These are phyloP conservation scores for Haplographium delicatum DNA, from an alignment of 495 filamentous ascomycete species.

Conservation along the genomic window DNA sequence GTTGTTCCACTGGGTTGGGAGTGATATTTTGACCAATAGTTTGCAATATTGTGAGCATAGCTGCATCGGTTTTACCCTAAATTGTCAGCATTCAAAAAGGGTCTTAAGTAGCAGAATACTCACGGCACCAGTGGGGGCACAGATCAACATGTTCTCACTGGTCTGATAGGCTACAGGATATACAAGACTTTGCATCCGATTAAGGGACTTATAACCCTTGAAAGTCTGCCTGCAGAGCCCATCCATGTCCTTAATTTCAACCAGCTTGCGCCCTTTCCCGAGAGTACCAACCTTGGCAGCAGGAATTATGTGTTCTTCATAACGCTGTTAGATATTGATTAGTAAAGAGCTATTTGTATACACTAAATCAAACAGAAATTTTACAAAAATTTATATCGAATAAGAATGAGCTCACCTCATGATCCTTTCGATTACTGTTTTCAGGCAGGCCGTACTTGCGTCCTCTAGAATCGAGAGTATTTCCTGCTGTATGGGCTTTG, in stretches of 20 bases:
- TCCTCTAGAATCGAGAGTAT: conserved; percentile 69
- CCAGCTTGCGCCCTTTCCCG: conserved; percentile 61
- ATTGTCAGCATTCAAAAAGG: too few species aligned
- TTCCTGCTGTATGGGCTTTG: conserved; percentile 71
- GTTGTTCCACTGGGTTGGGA: conserved; percentile 73
- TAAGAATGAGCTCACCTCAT: conserved; percentile 29
- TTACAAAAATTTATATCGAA: neutral
- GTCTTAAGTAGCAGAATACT: too few species aligned
- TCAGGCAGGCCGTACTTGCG: conserved; percentile 70
- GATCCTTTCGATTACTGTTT: conserved; percentile 55
- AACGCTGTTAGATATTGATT: conserved; percentile 49
- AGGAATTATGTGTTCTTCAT: conserved; percentile 84
- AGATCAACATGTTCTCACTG: conserved; percentile 98
- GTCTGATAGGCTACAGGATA: conserved; percentile 95
- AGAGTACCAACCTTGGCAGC: conserved; percentile 74
- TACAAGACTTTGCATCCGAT: conserved; percentile 96
- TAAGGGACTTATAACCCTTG: conserved; percentile 85
- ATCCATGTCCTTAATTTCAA: conserved; percentile 79
- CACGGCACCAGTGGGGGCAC: conserved; percentile 94
- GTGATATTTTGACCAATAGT: conserved; percentile 77
- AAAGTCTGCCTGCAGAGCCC: conserved; percentile 88
- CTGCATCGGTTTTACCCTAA: conserved; percentile 98
- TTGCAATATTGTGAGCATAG: conserved; percentile 93
- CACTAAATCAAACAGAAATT: conserved; percentile 8
- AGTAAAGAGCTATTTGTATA: neutral